A percentile compares a stretch with the other conserved stretches of the same genome.
Conservation (phyloP, 2,329 filamentous ascomycete species). For the Monosporascus sp. region DNA sequence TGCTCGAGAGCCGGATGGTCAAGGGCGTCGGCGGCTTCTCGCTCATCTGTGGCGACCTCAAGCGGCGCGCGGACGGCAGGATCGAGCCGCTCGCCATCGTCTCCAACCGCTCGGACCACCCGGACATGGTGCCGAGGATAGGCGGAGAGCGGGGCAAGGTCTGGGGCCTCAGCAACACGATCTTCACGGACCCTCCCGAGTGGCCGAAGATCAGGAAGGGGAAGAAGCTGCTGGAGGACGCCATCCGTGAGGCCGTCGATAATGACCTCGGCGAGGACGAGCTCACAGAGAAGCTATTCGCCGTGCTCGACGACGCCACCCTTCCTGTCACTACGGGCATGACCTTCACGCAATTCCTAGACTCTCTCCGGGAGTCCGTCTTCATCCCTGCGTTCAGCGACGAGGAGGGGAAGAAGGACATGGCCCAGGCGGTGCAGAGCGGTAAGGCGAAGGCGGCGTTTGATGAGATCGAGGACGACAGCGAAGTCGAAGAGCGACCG, state of each 20-base stretch:
- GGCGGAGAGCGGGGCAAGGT: conserved; percentile 45
- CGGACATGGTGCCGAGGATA: conserved; percentile 54
- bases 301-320: conserved; percentile 52
- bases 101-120: conserved; percentile 52
- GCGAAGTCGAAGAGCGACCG: conserved; percentile 29
- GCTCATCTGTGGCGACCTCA: conserved; percentile 59
- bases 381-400: conserved; percentile 57
- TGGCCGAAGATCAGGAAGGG: conserved; percentile 60
- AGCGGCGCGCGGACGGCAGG: conserved; percentile 19
- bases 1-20: conserved; percentile 49
- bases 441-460: conserved; percentile 34
- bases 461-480: conserved; percentile 31
- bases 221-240: conserved; percentile 38
- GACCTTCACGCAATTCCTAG: conserved; percentile 50
- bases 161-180: conserved; percentile 59
- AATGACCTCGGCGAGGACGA: conserved; percentile 38
- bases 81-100: conserved; percentile 54
- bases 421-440: conserved; percentile 35
- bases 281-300: conserved; percentile 47
- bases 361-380: conserved; percentile 52
- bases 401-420: conserved; percentile 37
- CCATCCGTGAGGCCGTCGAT: conserved; percentile 35
- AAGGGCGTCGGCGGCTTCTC: conserved; percentile 63
- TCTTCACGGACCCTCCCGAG: conserved; percentile 44
- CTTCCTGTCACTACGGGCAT: conserved; percentile 40